Percentiles rank a stretch among this genome's conserved stretches.
Evolutionary conservation across 2,329 filamentous ascomycete genomes (phyloP).

Genomic region (Cordyceps pruinosa): DNA sequence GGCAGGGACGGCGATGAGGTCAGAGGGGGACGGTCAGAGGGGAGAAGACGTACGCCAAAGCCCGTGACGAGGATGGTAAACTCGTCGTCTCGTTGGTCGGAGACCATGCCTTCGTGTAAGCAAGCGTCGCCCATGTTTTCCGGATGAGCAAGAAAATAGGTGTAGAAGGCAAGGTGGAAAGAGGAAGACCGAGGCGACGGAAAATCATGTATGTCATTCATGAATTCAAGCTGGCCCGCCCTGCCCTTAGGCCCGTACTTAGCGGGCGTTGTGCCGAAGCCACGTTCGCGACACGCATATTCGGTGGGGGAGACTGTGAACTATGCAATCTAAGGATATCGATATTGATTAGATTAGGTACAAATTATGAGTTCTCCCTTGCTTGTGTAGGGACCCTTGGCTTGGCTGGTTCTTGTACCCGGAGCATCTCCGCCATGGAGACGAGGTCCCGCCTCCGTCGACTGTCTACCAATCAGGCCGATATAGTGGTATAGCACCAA

Average conservation of each 20-base stretch:
- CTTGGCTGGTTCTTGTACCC: background rate
- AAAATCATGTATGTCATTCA: background rate
- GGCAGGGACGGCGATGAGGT: background rate
- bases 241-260: too few relatives aligned
- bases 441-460: constrained; percentile 5
- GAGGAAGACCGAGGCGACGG: background rate
- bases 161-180: background rate
- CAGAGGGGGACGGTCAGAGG: constrained; percentile 1
- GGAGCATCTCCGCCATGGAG: background rate
- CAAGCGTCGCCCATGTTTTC: constrained; percentile 4
- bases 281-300: background rate
- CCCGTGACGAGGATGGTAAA: constrained; percentile 55
- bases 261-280: background rate
- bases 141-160: background rate
- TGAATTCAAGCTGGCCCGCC: too few relatives aligned
- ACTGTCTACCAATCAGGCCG: background rate
- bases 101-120: constrained; percentile 24
- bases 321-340: background rate
- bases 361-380: too few relatives aligned
- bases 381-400: too few relatives aligned
- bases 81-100: constrained; percentile 36
- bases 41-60: constrained; percentile 44
- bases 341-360: background rate
- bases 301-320: background rate
- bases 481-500: too few relatives aligned